Evolutionary conservation across 768 basidiomycete species (phyloP), one percentile per base, ranked within the genome.

Genomic region (Strobilomyces dryophilus): DNA sequence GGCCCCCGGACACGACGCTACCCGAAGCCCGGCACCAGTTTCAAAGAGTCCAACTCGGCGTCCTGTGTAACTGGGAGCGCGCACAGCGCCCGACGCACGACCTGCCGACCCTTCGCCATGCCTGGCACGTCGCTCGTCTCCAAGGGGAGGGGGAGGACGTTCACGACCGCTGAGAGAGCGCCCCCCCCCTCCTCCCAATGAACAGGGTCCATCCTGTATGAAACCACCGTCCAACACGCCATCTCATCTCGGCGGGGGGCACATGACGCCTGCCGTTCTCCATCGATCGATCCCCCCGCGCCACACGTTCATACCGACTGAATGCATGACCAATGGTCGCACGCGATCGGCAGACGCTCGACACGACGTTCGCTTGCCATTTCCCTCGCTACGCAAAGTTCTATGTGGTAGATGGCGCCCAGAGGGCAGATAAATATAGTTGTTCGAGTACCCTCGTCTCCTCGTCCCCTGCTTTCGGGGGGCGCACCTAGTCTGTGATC

Each of bases 341-440:
- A 15, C 53, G 6, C 29, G 50, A 50, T 47, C 42, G 32, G 42
- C 47, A 5, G 15, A 31, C 24, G 24, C 24, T 24, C 35, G 44
- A 32, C 29, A 32, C 5, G 17, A 32, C 48, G 29, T 18, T 10
- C 20, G 46, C n/a, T n/a, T 41, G 42, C 39, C 3, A 6, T 48
- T 20, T 14, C 24, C 24, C 24, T 24, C 24, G 24, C 24, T 6
- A 42, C 12, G 45, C n/a, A 26, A 56, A 46, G 26, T 47, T 61
- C 62, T 64, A 54, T 44, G 51, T 51, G 44, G 56, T 49, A 49
- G 47, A 53, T 45, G 45, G n/a, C 54, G 36, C 18, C 17, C 24
- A 26, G 9, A 54, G 42, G 44, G 34, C 43, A 8, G 51, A 47
- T 65, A 65, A 64, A 66, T 64, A 66, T 34, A 44, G 50, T 59